phyloP scores from a whole-genome alignment of 129 eudicot genomes.

The Pseudognaphalium luteoalbum region DNA sequence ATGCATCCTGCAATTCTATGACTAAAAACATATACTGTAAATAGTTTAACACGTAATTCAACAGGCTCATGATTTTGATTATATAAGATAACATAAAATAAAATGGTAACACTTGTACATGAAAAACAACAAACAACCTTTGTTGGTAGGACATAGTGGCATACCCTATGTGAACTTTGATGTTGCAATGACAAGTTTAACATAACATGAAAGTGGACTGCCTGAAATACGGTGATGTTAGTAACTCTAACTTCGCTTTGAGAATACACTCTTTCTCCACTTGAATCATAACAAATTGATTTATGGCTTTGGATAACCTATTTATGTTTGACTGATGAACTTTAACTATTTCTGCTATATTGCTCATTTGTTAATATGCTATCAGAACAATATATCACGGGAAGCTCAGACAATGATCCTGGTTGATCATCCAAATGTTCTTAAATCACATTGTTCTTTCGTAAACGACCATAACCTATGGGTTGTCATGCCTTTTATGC shows the following conservation, averaged over 20 bases:
- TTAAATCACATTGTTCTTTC: conserved; percentile 88
- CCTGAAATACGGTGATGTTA: not conserved
- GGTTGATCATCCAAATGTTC: conserved; percentile 89
- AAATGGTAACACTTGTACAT: not conserved
- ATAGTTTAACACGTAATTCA: not conserved
- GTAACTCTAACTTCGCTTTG: not conserved
- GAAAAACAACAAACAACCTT: not conserved
- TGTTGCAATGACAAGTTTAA: too few species aligned
- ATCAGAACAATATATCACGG: conserved; percentile 79
- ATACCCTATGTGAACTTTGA: too few species aligned
- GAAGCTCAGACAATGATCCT: conserved; percentile 94
- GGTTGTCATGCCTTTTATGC: conserved; percentile 96
- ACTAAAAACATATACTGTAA: not conserved
- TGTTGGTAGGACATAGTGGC: not conserved
- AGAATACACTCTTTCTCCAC: conserved; percentile 7
- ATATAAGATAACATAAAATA: not conserved
- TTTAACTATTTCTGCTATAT: conserved; percentile 9
- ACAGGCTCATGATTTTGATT: conserved; percentile 11
- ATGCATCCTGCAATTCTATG: not conserved
- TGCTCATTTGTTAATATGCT: conserved; percentile 15
- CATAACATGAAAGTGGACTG: not conserved
- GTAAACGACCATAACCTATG: conserved; percentile 83
- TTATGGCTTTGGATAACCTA: not conserved
- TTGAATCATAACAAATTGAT: conserved; percentile 1
- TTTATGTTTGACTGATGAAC: conserved; percentile 18